Conservation (phyloP, 805 yeast genomes). For the Barnettozyma californica region DNA sequence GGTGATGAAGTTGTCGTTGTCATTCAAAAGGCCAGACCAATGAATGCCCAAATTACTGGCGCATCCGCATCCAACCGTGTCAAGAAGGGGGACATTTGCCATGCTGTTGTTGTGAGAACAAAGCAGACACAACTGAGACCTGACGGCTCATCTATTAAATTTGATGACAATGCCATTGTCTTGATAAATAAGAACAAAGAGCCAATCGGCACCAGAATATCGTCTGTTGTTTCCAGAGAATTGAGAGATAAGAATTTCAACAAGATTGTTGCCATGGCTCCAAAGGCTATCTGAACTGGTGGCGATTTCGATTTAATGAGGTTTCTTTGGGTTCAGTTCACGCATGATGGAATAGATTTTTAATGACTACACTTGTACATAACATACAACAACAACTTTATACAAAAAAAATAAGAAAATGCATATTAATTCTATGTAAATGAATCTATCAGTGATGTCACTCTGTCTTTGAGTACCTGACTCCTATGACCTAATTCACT, state of each 20-base stretch:
- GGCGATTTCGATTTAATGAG: background rate
- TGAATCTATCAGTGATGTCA: slow-evolving; percentile 14
- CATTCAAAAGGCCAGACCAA: slow-evolving; percentile 83
- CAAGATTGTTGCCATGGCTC: slow-evolving; percentile 88
- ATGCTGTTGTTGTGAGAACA: slow-evolving; percentile 93
- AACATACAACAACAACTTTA: background rate
- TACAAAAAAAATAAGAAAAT: background rate
- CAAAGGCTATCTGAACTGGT: slow-evolving; percentile 53
- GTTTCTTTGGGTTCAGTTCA: background rate
- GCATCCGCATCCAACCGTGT: slow-evolving; percentile 73
- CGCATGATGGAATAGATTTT: background rate
- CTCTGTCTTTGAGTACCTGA: slow-evolving; percentile 7
- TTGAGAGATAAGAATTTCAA: slow-evolving; percentile 75
- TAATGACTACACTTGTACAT: slow-evolving; percentile 5
- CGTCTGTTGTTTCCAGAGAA: slow-evolving; percentile 88
- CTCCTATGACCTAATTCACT: slow-evolving; percentile 10
- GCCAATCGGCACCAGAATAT: slow-evolving; percentile 90
- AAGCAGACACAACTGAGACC: slow-evolving; percentile 68
- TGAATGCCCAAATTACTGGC: slow-evolving; percentile 66
- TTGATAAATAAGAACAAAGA: slow-evolving; percentile 88
- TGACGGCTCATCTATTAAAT: slow-evolving; percentile 82
- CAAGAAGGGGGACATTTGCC: slow-evolving; percentile 91
- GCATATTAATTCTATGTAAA: slow-evolving; percentile 7
- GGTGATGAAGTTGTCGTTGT: slow-evolving; percentile 95
- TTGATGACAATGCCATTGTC: slow-evolving; percentile 97